These are phyloP conservation scores for Artemisia tridentata DNA, from an alignment of 129 eudicot genomes.

Conservation along the genomic window DNA sequence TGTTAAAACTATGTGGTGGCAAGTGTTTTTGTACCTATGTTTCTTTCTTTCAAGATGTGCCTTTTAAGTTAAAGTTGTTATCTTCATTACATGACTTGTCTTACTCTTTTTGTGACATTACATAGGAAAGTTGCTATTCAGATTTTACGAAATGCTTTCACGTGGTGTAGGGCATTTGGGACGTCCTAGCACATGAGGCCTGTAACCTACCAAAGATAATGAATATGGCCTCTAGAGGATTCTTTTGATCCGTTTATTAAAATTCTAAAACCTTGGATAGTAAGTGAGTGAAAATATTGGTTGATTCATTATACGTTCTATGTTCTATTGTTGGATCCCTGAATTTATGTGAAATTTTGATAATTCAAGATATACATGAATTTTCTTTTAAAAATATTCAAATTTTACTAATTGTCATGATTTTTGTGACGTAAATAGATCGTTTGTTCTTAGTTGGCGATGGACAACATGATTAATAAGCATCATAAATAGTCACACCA, in stretches of 20 bases:
- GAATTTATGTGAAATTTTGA: no score
- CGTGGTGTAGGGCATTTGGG: conserved; percentile 7
- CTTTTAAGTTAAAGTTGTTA: neutral
- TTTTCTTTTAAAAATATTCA: no score
- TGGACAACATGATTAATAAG: no score
- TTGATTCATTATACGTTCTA: no score
- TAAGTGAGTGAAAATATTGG: no score
- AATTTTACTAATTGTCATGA: no score
- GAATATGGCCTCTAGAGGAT: neutral
- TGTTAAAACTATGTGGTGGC: conserved; percentile 10
- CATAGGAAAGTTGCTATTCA: neutral
- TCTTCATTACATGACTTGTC: conserved; percentile 13
- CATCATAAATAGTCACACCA: no score
- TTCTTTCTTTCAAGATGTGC: neutral
- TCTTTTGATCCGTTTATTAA: neutral
- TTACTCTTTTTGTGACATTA: conserved; percentile 21
- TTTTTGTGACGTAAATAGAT: no score
- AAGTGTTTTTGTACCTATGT: conserved; percentile 10
- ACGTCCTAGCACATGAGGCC: conserved; percentile 1
- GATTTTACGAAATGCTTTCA: conserved; percentile 15
- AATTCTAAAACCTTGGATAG: neutral
- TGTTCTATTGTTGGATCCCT: no score
- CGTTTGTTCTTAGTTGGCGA: no score
- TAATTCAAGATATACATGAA: no score
- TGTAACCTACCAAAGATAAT: conserved; percentile 24